A percentile compares a stretch with the other conserved stretches of the same genome.
These are phyloP conservation scores for Piloderma croceum DNA, from an alignment of 768 basidiomycete species.

Conservation along the genomic window DNA sequence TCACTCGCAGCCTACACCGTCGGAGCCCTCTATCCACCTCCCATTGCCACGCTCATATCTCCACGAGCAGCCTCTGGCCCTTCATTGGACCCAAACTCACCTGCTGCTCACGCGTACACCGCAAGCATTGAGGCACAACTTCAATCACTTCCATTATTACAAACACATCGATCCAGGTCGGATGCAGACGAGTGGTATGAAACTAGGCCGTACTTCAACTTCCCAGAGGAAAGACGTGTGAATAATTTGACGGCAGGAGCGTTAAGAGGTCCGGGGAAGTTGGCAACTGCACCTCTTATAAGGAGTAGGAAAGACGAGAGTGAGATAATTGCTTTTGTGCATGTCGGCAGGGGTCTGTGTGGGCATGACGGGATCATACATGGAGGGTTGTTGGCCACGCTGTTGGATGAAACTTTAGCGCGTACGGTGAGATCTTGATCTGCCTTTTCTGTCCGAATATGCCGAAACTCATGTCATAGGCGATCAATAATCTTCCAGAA, in stretches of 20 bases:
- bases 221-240: constrained; percentile 67
- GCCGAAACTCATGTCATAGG: no score
- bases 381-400: constrained; percentile 84
- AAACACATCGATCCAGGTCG: constrained; percentile 39
- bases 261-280: constrained; percentile 77
- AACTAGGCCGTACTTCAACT: constrained; percentile 62
- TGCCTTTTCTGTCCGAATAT: not conserved
- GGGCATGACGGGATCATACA: constrained; percentile 95
- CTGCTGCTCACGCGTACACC: constrained; percentile 37
- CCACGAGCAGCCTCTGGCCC: constrained; percentile 77
- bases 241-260: constrained; percentile 84
- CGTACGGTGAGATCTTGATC: constrained; percentile 49
- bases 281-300: constrained; percentile 76
- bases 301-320: constrained; percentile 70
- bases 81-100: constrained; percentile 40
- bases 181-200: constrained; percentile 70
- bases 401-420: constrained; percentile 81
- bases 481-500: constrained; percentile 78
- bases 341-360: constrained; percentile 82
- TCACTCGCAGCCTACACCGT: constrained; percentile 38
- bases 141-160: constrained; percentile 58
- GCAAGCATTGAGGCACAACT: constrained; percentile 62
- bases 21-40: constrained; percentile 70
- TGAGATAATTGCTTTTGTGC: constrained; percentile 66
- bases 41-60: constrained; percentile 59